Evolutionary conservation across 441 rosid species (phyloP).

Genomic region (Raphanus hybrid): DNA sequence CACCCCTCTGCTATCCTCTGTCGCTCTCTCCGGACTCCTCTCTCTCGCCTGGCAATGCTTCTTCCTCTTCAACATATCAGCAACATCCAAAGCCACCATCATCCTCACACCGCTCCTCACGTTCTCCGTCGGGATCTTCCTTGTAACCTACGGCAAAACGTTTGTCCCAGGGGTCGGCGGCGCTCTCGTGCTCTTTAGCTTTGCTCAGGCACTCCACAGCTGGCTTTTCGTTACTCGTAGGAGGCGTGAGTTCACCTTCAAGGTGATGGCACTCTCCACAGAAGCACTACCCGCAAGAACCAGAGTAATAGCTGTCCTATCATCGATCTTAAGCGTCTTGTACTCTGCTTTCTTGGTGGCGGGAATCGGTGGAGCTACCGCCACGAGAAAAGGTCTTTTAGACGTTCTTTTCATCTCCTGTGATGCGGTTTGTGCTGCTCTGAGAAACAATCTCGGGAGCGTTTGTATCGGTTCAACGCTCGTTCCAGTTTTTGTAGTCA

Average conservation of each 20-base stretch:
- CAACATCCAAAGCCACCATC: conserved; percentile 59
- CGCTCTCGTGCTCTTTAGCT: conserved; percentile 40
- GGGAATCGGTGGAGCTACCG: conserved; percentile 80
- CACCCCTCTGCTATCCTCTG: conserved; percentile 72
- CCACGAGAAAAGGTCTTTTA: conserved; percentile 52
- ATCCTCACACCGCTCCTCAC: conserved; percentile 62
- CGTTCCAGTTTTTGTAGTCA: conserved; percentile 49
- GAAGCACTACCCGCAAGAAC: conserved; percentile 50
- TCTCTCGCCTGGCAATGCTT: conserved; percentile 58
- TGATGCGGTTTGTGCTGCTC: conserved; percentile 48
- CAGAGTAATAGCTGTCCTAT: conserved; percentile 38
- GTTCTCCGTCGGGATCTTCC: conserved; percentile 52
- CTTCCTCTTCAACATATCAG: conserved; percentile 47
- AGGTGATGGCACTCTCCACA: conserved; percentile 50
- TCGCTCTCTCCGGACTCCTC: conserved; percentile 51
- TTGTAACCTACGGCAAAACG: conserved; percentile 41
- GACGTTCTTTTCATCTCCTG: conserved; percentile 57
- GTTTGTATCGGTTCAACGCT: conserved; percentile 64
- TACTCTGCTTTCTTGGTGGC: conserved; percentile 60
- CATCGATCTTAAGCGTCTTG: conserved; percentile 42
- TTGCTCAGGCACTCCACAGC: conserved; percentile 47
- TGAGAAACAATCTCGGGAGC: conserved; percentile 56
- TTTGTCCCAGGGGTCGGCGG: conserved; percentile 47
- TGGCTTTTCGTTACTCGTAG: conserved; percentile 48
- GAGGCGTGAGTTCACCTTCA: conserved; percentile 51